A percentile compares a stretch with the other conserved stretches of the same genome.
phyloP scores from a whole-genome alignment of 345 rosid species.

The Camelina hispida region DNA sequence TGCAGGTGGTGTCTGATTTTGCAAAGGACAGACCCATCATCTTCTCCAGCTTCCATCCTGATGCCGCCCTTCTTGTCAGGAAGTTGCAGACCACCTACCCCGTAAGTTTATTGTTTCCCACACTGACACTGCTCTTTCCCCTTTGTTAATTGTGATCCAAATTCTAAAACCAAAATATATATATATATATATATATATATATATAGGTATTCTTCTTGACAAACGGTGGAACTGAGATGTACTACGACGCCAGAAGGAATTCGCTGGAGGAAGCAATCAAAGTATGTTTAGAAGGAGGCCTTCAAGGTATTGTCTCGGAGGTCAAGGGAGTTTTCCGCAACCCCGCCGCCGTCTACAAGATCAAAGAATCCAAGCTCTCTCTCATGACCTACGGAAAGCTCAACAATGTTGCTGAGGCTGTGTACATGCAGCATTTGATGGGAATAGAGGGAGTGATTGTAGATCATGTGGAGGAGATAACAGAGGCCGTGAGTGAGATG shows the following conservation, averaged over 20 bases:
- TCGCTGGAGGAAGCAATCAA: slow-evolving; percentile 84
- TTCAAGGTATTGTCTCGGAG: slow-evolving; percentile 87
- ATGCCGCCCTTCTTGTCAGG: slow-evolving; percentile 77
- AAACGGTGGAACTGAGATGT: slow-evolving; percentile 66
- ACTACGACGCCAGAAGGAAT: slow-evolving; percentile 73
- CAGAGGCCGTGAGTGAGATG: slow-evolving; percentile 66
- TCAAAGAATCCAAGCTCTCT: slow-evolving; percentile 82
- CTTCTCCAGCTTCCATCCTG: slow-evolving; percentile 94
- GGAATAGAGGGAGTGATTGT: slow-evolving; percentile 91
- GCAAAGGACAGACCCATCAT: slow-evolving; percentile 69
- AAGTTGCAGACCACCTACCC: slow-evolving; percentile 79
- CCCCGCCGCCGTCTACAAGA: slow-evolving; percentile 69
- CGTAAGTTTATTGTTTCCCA: slow-evolving; percentile 46
- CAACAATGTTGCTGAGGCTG: slow-evolving; percentile 82
- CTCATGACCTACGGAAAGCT: slow-evolving; percentile 82
- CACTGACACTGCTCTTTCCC: background rate
- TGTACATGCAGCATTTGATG: slow-evolving; percentile 91
- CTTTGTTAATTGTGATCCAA: background rate
- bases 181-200: slow-evolving; percentile 7
- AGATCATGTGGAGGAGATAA: slow-evolving; percentile 78
- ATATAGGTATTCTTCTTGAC: slow-evolving; percentile 82
- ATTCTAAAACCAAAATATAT: background rate
- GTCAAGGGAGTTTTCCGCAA: slow-evolving; percentile 74
- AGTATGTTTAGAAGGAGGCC: slow-evolving; percentile 73
- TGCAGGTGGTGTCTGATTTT: slow-evolving; percentile 66